Base-by-base conservation (phyloP, 345 rosid genomes). In the Euphorbia pulcherrima region DNA sequence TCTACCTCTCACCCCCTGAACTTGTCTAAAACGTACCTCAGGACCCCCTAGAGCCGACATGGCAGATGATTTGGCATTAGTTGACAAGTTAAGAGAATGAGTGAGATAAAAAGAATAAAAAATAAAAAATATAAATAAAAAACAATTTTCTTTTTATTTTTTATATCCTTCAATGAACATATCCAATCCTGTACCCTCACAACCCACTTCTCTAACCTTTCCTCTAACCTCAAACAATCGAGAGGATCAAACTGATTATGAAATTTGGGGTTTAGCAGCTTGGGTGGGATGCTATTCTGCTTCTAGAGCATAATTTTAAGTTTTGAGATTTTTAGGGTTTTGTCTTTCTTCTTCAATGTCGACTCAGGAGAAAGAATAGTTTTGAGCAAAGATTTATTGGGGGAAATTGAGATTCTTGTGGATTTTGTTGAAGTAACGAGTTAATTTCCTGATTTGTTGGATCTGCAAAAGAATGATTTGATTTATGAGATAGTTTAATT, bases 201-300 rank as follows among this genome's bases (percentile, higher is more conserved):
- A n/a, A n/a, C n/a, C n/a, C n/a, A n/a, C n/a, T n/a, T n/a, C n/a
- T n/a, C n/a, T n/a, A n/a, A n/a, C n/a, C n/a, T n/a, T n/a, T n/a
- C n/a, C n/a, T n/a, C n/a, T n/a, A n/a, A n/a, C n/a, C n/a, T n/a
- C n/a, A n/a, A n/a, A n/a, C n/a, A n/a, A n/a, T 57, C 72, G 75
- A 2, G 84, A 76, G 40, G 46, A 29, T 39, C 44, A 41, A 40
- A 75, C 71, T 37, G 83, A 82, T 64, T 54, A 37, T 9, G 84
- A 81, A 48, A 54, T 74, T 18, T 41, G 53, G 71, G 83, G 74
- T 47, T 26, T 77, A 52, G 82, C 89, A 6, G 47, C 82, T 0
- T 88, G 90, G 92, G 87, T 79, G 29, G 78, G 86, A 63, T 88
- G 92, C 88, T 82, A 85, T 68, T 84, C 92, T 0, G 73, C 67